Evolutionary conservation across 352 stramenopile species (phyloP).

Genomic region (Pythium aristosporum): DNA sequence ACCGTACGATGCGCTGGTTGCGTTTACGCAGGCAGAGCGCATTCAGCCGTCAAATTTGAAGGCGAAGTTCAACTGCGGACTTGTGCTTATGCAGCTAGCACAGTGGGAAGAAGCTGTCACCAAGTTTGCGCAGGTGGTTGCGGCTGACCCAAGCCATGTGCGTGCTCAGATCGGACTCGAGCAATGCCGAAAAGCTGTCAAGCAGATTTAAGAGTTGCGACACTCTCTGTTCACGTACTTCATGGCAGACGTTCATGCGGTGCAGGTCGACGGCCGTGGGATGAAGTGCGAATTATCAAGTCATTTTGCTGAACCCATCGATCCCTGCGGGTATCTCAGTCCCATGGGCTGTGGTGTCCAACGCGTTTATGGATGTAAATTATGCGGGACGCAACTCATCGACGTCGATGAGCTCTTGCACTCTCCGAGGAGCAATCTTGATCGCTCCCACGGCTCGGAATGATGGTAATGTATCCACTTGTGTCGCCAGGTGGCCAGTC

Average conservation of each 20-base stretch:
- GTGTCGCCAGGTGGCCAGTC: not conserved
- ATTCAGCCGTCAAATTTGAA: slow-evolving; percentile 61
- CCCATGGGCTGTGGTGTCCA: not conserved
- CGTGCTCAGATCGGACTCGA: slow-evolving; percentile 11
- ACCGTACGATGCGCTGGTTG: slow-evolving; percentile 35
- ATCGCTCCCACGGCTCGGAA: not conserved
- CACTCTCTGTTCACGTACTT: not conserved
- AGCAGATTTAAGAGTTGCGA: not conserved
- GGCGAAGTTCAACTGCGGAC: slow-evolving; percentile 53
- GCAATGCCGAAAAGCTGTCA: slow-evolving; percentile 8
- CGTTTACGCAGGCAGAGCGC: slow-evolving; percentile 40
- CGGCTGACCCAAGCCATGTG: slow-evolving; percentile 22
- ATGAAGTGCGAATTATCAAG: not conserved
- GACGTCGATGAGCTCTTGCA: not conserved
- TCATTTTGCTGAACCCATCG: not conserved
- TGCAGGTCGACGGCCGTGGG: too few species aligned
- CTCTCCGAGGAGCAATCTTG: slow-evolving; percentile 1
- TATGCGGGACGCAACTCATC: too few species aligned
- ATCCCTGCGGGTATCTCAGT: not conserved
- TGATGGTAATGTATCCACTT: slow-evolving; percentile 5
- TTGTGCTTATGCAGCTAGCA: slow-evolving; percentile 47
- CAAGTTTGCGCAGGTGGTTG: slow-evolving; percentile 30
- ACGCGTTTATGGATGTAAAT: not conserved
- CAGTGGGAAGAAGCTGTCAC: slow-evolving; percentile 27
- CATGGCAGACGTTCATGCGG: too few species aligned